Evolutionary conservation across 352 stramenopile genomes (phyloP).

Genomic region (Globisporangium emineosum): DNA sequence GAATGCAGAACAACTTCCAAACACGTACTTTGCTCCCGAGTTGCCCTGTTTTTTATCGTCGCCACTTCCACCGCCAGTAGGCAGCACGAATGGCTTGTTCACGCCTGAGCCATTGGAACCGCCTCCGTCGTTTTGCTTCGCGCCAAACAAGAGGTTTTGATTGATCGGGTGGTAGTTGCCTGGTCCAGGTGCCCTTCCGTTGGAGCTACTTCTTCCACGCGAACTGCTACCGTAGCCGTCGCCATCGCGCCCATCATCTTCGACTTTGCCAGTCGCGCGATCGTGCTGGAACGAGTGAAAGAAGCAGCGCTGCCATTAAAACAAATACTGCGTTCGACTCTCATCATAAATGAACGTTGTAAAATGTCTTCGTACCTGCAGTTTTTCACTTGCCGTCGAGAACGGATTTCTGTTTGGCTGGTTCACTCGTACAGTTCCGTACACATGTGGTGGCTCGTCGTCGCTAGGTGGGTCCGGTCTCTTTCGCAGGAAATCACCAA

Average conservation of each 20-base stretch:
- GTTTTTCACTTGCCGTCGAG: conserved; percentile 61
- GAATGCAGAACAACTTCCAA: background rate
- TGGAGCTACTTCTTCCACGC: conserved; percentile 14
- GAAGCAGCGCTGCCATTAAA: background rate
- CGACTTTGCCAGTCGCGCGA: conserved; percentile 34
- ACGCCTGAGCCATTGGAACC: conserved; percentile 33
- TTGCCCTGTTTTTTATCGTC: conserved; percentile 22
- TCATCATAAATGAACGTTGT: background rate
- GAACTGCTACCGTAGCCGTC: conserved; percentile 18
- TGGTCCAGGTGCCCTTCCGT: conserved; percentile 29
- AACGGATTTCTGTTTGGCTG: conserved; percentile 44
- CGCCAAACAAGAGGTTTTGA: conserved; percentile 59
- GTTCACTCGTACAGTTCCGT: conserved; percentile 11
- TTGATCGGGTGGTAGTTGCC: conserved; percentile 77
- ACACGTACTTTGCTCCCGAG: conserved; percentile 7
- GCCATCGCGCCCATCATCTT: conserved; percentile 28
- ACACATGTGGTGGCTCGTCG: conserved; percentile 10
- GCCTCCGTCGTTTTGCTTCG: conserved; percentile 23
- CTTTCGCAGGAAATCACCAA: conserved; percentile 44
- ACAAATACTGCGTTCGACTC: background rate
- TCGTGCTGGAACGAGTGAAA: conserved; percentile 29
- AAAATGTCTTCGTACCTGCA: conserved; percentile 35
- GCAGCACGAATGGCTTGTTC: conserved; percentile 76
- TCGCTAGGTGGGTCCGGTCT: conserved; percentile 16
- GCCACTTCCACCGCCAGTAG: conserved; percentile 34